Evolutionary conservation across 2,329 filamentous ascomycete genomes (phyloP), one percentile per base, ranked within the genome.

Genomic region (Fusarium virguliforme): DNA sequence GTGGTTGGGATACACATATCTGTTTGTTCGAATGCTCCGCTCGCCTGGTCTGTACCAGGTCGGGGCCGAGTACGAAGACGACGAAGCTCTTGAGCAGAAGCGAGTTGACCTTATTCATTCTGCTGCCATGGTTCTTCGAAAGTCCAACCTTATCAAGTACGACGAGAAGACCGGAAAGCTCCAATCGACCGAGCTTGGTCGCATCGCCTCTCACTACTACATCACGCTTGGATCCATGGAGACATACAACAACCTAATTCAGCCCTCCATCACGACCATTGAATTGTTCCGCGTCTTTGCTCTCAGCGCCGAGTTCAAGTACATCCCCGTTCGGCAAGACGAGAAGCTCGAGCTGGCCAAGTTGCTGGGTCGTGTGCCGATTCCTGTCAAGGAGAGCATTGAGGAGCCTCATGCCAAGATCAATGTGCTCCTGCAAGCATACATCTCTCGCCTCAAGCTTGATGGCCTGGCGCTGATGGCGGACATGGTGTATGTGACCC

Each of bases 401-500:
- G 96, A 99, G 79, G 96, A 99, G 82, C 91, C 96, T 2, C 94
- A 97, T 72, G 94, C 95, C 64, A 99, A 99, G 85, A 98, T 99
- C 83, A 99, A 99, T 75, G 96, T 99, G 40, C 88, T 99, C 26
- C 86, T 99, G 6, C 96, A 99, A 81, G 96, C 96, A 4, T 99
- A 96, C 78, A 98, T 99, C 65, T 98, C 95, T 51, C 90, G 96
- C 58, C 90, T 99, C 58, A 97, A 95, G 81, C 89, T 99, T 1
- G 95, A 98, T 67, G 96, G 96, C 2, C 86, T 99, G 61, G 96
- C 96, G 4, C 84, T 99, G 68, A 98, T 99, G 95, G 95, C 96
- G 30, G 96, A 99, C 80, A 92, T 99, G 86, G 96, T 99, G 4
- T 99, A 99, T 77, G 95, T 99, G 60, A 99, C 96, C 2, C 97